Conservation (phyloP, 2,329 filamentous ascomycete species). For the Botrytis medusae region DNA sequence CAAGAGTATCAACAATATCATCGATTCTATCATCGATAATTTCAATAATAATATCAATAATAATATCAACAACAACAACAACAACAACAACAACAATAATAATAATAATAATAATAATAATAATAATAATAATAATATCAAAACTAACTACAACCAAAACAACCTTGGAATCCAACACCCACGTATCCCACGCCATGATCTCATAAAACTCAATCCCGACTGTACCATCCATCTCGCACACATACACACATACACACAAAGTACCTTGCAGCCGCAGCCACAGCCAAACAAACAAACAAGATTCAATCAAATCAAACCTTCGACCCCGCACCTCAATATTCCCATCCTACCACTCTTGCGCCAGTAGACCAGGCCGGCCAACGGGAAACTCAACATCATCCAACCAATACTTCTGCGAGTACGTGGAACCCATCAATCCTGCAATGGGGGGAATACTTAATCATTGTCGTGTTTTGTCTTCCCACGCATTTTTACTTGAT, state of each 20-base stretch:
- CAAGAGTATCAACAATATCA: not conserved
- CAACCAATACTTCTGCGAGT: not conserved
- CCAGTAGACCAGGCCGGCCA: conserved; percentile 13
- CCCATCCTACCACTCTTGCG: conserved; percentile 16
- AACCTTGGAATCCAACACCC: not conserved
- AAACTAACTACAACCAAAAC: not conserved
- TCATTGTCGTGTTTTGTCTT: not conserved
- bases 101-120: too few species aligned
- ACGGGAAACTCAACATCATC: conserved; percentile 4
- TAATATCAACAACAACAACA: too few species aligned
- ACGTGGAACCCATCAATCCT: not conserved
- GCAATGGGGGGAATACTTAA: not conserved
- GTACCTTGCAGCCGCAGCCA: conserved; percentile 16
- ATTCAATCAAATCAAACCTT: conserved; percentile 1
- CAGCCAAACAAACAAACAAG: not conserved
- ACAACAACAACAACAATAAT: too few species aligned
- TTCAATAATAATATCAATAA: too few species aligned
- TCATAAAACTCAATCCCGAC: not conserved
- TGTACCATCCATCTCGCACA: too few species aligned
- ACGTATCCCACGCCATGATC: too few species aligned
- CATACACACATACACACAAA: not conserved
- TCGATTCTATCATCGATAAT: too few species aligned
- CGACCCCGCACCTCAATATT: conserved; percentile 21
- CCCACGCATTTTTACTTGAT: not conserved
- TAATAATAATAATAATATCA: too few species aligned